Evolutionary conservation across 2,329 filamentous ascomycete species (phyloP).

Genomic region (Paecilomyces sp.): DNA sequence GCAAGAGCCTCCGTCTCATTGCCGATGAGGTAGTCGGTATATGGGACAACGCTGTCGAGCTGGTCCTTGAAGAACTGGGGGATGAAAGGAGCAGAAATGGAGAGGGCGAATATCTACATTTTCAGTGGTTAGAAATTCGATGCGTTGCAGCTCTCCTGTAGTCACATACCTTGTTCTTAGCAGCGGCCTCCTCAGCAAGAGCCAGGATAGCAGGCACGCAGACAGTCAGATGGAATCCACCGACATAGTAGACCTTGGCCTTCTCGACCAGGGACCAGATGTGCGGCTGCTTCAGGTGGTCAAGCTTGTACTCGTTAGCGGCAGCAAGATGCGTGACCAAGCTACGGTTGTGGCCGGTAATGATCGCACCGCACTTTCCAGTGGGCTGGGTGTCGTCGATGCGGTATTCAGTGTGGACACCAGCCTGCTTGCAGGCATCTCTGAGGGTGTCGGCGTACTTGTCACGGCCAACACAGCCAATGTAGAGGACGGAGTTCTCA

Average conservation of each 20-base stretch:
- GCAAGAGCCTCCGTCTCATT: conserved; percentile 92
- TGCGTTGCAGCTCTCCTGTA: not conserved
- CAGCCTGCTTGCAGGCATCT: conserved; percentile 78
- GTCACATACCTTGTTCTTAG: conserved; percentile 66
- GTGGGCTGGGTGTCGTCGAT: conserved; percentile 79
- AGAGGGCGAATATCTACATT: conserved; percentile 66
- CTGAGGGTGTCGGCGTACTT: conserved; percentile 87
- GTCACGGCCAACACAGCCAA: conserved; percentile 91
- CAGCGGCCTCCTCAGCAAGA: conserved; percentile 80
- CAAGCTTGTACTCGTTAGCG: conserved; percentile 93
- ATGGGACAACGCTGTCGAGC: conserved; percentile 75
- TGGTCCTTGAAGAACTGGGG: conserved; percentile 96
- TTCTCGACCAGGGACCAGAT: conserved; percentile 89
- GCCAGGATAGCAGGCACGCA: conserved; percentile 85
- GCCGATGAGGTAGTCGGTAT: conserved; percentile 93
- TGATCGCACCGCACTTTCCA: conserved; percentile 90
- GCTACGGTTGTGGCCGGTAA: conserved; percentile 91
- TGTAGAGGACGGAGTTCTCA: conserved; percentile 81
- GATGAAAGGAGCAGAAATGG: conserved; percentile 93
- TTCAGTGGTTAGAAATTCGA: conserved; percentile 3
- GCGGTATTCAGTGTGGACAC: conserved; percentile 90
- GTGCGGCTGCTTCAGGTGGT: conserved; percentile 83
- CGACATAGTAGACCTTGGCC: conserved; percentile 84
- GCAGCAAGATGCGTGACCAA: conserved; percentile 93
- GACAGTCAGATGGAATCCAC: conserved; percentile 96